Conservation (phyloP, 495 filamentous ascomycete genomes). For the Viridothelium virens region DNA sequence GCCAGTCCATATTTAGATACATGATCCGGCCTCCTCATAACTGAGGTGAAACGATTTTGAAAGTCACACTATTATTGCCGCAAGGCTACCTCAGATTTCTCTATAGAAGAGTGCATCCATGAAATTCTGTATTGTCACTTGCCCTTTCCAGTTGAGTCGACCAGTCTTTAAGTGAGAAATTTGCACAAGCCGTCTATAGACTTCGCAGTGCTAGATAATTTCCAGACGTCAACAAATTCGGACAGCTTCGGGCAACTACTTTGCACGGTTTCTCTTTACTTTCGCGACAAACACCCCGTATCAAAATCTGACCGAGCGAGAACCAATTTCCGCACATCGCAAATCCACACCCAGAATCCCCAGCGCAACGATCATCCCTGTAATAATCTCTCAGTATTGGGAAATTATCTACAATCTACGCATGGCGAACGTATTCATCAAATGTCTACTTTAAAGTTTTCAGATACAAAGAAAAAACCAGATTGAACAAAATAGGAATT, state of each 20-base stretch:
- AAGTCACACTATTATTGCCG: background rate
- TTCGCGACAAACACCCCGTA: too few species aligned
- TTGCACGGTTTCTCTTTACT: too few species aligned
- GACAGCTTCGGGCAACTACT: too few species aligned
- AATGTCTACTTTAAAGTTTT: background rate
- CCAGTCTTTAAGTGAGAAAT: background rate
- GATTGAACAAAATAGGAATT: background rate
- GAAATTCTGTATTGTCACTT: background rate
- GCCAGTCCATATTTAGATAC: conserved; percentile 2
- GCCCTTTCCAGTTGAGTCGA: background rate
- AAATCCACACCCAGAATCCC: too few species aligned
- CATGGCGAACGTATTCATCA: background rate
- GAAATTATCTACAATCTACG: background rate
- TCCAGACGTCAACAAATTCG: too few species aligned
- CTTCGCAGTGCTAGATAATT: too few species aligned
- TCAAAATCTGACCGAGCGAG: too few species aligned
- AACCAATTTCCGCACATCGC: too few species aligned
- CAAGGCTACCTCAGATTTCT: background rate
- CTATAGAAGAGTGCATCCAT: background rate
- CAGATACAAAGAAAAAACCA: background rate
- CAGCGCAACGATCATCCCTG: too few species aligned
- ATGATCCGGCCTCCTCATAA: conserved; percentile 7
- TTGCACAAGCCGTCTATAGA: too few species aligned
- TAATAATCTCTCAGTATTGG: conserved; percentile 2
- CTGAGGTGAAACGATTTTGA: background rate